These are phyloP conservation scores for Filosporella fistucella DNA, from an alignment of 495 filamentous ascomycete genomes.

Conservation along the genomic window DNA sequence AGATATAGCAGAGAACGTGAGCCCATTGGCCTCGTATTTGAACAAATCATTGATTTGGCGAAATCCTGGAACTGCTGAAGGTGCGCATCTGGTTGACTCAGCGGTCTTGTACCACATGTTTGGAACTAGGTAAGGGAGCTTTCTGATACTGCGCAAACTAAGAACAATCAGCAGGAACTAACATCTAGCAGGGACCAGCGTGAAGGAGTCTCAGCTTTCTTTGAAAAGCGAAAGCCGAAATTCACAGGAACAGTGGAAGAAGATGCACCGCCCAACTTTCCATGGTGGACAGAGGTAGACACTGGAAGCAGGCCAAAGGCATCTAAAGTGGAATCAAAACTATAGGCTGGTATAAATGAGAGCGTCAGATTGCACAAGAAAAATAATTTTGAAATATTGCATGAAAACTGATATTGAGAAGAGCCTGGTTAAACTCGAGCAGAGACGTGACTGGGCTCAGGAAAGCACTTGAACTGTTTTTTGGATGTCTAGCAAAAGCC, in stretches of 20 bases:
- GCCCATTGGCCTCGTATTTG: constrained; percentile 43
- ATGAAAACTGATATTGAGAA: too few species aligned
- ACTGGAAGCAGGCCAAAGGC: neutral
- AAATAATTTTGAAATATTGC: too few species aligned
- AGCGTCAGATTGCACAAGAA: too few species aligned
- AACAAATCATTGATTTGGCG: constrained; percentile 57
- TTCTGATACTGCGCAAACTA: too few species aligned
- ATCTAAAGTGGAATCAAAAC: neutral
- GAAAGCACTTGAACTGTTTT: too few species aligned
- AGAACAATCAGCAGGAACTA: too few species aligned
- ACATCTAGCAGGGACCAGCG: constrained; percentile 37
- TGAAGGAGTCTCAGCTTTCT: constrained; percentile 38
- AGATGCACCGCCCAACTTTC: constrained; percentile 34
- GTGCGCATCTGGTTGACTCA: constrained; percentile 53
- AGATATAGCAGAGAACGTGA: constrained; percentile 42
- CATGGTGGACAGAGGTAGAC: constrained; percentile 35
- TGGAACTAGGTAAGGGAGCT: constrained; percentile 17
- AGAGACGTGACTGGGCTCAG: too few species aligned
- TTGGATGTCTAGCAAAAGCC: too few species aligned
- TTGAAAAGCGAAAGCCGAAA: constrained; percentile 40
- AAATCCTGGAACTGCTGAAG: constrained; percentile 42
- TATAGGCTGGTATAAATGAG: too few species aligned
- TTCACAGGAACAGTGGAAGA: constrained; percentile 44
- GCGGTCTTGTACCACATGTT: constrained; percentile 50
- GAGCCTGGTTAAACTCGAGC: too few species aligned